These are phyloP conservation scores for Cutaneotrichosporon sp. DNA, from an alignment of 1,284 basidiomycete species.

Conservation along the genomic window DNA sequence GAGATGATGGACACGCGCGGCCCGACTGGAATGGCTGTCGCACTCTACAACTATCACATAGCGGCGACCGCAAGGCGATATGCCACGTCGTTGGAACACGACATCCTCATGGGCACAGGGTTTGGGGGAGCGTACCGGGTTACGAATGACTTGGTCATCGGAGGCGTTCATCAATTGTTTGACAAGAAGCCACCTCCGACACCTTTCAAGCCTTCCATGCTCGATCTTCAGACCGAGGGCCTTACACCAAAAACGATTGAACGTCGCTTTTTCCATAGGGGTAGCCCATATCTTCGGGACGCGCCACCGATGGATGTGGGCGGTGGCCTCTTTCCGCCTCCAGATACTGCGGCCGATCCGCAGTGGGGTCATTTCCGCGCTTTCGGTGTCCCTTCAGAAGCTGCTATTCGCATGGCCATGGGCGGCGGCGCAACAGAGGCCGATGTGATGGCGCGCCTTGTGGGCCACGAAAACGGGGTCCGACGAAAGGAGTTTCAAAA, in stretches of 20 bases:
- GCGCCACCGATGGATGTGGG: slow-evolving; percentile 18
- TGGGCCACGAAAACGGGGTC: too few species aligned
- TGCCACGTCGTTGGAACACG: slow-evolving; percentile 2
- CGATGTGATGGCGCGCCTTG: too few species aligned
- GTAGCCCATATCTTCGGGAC: slow-evolving; percentile 66
- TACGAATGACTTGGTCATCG: slow-evolving; percentile 1
- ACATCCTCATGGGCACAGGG: not conserved
- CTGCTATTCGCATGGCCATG: slow-evolving; percentile 31
- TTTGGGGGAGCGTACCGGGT: slow-evolving; percentile 3
- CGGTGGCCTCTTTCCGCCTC: not conserved
- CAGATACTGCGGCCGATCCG: slow-evolving; percentile 20
- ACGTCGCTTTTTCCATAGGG: slow-evolving; percentile 33
- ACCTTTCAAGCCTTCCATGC: slow-evolving; percentile 2
- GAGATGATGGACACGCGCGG: slow-evolving; percentile 60
- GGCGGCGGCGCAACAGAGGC: not conserved
- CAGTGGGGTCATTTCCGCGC: slow-evolving; percentile 45
- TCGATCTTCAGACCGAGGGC: not conserved
- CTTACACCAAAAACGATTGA: not conserved
- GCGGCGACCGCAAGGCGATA: not conserved
- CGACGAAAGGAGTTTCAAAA: too few species aligned
- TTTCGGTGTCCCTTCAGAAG: slow-evolving; percentile 45
- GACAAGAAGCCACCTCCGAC: slow-evolving; percentile 11
- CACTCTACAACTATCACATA: slow-evolving; percentile 63
- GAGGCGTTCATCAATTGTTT: slow-evolving; percentile 4
- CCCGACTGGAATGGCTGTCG: slow-evolving; percentile 78